Conservation (phyloP, 2,329 filamentous ascomycete species). For the Aspergillus tamarii region DNA sequence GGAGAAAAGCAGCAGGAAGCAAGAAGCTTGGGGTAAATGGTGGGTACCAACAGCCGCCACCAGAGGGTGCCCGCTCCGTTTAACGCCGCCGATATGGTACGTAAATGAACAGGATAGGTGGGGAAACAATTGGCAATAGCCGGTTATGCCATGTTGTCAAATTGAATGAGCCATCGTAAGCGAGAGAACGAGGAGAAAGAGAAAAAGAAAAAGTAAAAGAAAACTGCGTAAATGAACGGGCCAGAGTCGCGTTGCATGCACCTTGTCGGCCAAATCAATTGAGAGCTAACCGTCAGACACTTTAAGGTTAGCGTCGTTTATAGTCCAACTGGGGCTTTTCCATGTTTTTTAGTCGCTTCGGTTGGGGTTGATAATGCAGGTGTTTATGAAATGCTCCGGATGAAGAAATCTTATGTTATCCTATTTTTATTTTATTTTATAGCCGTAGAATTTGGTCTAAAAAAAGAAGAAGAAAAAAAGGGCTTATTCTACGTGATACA, state of each 20-base stretch:
- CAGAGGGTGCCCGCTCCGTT: conserved; percentile 2
- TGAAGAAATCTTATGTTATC: neutral
- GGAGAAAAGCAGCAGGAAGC: conserved; percentile 22
- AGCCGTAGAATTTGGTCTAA: too few relatives aligned
- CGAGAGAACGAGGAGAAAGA: neutral
- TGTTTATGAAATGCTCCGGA: neutral
- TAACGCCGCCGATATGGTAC: neutral
- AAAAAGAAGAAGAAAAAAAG: neutral
- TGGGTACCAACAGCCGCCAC: conserved; percentile 24
- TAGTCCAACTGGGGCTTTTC: neutral
- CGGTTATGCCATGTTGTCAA: conserved; percentile 34
- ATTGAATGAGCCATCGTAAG: conserved; percentile 24
- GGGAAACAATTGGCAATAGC: conserved; percentile 12
- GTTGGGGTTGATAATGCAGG: neutral
- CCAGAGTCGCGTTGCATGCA: conserved; percentile 6
- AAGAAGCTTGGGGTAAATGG: conserved; percentile 23
- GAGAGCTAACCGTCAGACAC: neutral
- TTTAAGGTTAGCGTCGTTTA: neutral
- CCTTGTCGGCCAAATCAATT: neutral
- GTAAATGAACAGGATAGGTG: conserved; percentile 12
- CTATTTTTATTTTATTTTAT: neutral
- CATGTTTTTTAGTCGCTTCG: neutral
- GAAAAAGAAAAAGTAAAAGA: neutral
- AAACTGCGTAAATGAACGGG: neutral
- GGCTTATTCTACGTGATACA: neutral